Base-by-base conservation (phyloP, 2,329 filamentous ascomycete species). In the Gliomastix tumulicola region DNA sequence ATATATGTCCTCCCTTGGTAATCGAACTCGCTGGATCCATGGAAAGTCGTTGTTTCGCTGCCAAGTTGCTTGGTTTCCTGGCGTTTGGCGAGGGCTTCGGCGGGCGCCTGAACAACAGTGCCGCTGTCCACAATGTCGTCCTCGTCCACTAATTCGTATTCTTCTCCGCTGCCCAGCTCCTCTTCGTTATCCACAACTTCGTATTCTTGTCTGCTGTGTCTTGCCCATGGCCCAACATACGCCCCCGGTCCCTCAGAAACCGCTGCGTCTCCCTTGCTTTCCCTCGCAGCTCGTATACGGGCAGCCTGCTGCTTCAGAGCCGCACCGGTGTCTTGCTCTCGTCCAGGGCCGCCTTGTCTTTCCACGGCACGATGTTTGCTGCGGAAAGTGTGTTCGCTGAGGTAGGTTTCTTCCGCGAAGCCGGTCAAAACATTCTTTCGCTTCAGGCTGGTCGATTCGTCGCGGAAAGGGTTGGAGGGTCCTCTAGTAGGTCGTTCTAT, bases 1-100 rank as follows among this genome's bases (percentile, higher is more conserved):
- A 98, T 96, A 58, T 95, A 98, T 22, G 90, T 94, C 46, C 92
- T 74, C 33, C 92, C 92, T 57, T 94, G 85, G 65, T 98, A 98
- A 59, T 98, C 92, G 67, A 81, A 83, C 62, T 92, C 70, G 54
- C 85, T 71, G 28, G 74, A 74, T 43, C 89, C 92, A 53, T 95
- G 84, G 63, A 97, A 98, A 31, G 80, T 82, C 30, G 83, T 88
- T 36, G 83, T 92, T 65, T 98, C 92, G 19, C 76, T 76, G 41
- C 79, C 79, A 50, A 71, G 46, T 45, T 71, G 69, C 53, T 80
- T 76, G 8, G 71, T 69, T 53, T 76, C 66, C 55, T 76, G 75
- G 46, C 79, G 60, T 43, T 68, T 66, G 23, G 64, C 67, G 28
- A 82, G 54, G 4, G 76, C 71, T 41, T 65, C 58, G 12, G 64